Conservation (phyloP, 2,329 filamentous ascomycete genomes). For the Paracamarosporium sp. region DNA sequence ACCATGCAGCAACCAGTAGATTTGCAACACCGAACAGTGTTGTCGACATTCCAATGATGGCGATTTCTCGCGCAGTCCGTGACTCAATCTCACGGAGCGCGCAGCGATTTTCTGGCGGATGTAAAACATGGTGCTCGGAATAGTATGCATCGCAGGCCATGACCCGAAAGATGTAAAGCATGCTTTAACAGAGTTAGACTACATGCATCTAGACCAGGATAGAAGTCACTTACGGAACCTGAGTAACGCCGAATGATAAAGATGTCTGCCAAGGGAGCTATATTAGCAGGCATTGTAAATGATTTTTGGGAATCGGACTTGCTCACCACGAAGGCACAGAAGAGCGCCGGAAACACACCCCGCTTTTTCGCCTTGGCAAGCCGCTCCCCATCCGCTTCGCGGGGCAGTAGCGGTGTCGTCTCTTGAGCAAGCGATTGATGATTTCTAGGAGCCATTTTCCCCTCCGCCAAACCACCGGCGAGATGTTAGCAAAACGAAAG, state of each 20-base stretch:
- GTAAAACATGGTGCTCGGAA: conserved; percentile 57
- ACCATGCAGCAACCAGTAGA: conserved; percentile 71
- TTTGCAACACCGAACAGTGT: conserved; percentile 73
- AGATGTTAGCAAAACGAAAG: neutral
- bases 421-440: conserved; percentile 9
- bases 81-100: conserved; percentile 68
- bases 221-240: conserved; percentile 47
- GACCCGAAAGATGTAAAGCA: conserved; percentile 71
- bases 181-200: conserved; percentile 11
- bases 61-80: conserved; percentile 67
- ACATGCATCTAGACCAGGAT: neutral
- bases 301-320: neutral
- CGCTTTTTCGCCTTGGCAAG: conserved; percentile 13
- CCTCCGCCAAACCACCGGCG: neutral
- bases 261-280: conserved; percentile 40
- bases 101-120: conserved; percentile 62
- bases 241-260: conserved; percentile 57
- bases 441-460: neutral
- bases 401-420: conserved; percentile 20
- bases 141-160: conserved; percentile 79
- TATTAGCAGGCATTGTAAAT: neutral
- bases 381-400: neutral
- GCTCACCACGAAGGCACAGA: conserved; percentile 2
- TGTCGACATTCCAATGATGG: conserved; percentile 71
- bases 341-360: conserved; percentile 24